phyloP scores from a whole-genome alignment of 2,329 filamentous ascomycete genomes.

The Fusarium hainanense region DNA sequence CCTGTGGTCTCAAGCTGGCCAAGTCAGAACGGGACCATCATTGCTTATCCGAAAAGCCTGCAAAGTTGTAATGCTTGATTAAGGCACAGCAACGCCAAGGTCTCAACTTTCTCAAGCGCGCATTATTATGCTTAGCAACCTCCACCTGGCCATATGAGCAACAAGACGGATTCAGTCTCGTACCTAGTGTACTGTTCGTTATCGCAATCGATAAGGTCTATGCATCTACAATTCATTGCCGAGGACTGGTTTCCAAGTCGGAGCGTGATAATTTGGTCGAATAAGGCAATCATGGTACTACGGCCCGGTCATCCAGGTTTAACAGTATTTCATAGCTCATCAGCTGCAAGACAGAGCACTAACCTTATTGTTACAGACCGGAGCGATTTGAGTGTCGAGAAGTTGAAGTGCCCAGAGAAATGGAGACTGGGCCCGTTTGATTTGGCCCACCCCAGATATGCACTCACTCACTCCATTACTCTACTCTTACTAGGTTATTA shows the following conservation, averaged over 20 bases:
- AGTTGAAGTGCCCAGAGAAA: not conserved
- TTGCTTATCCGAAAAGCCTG: constrained; percentile 11
- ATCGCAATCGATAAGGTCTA: not conserved
- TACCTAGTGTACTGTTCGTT: not conserved
- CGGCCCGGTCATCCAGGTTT: constrained; percentile 10
- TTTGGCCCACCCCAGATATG: constrained; percentile 10
- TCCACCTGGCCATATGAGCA: not conserved
- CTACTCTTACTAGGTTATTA: not conserved
- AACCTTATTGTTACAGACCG: constrained; percentile 11
- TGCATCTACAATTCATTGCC: not conserved
- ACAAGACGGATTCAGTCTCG: not conserved
- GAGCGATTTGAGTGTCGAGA: constrained; percentile 3
- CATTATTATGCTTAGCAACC: not conserved
- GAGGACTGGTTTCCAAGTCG: not conserved
- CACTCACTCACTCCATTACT: not conserved
- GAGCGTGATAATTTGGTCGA: constrained; percentile 2
- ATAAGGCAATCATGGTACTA: constrained; percentile 15
- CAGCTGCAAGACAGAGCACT: constrained; percentile 1
- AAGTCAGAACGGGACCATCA: not conserved
- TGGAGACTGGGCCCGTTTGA: constrained; percentile 5
- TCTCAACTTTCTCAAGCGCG: not conserved
- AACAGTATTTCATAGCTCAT: not conserved
- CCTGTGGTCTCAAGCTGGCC: not conserved
- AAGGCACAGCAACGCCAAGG: constrained; percentile 5
- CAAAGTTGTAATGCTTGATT: not conserved